phyloP scores from a whole-genome alignment of 2,329 filamentous ascomycete species.

The Colletotrichum noveboracense region DNA sequence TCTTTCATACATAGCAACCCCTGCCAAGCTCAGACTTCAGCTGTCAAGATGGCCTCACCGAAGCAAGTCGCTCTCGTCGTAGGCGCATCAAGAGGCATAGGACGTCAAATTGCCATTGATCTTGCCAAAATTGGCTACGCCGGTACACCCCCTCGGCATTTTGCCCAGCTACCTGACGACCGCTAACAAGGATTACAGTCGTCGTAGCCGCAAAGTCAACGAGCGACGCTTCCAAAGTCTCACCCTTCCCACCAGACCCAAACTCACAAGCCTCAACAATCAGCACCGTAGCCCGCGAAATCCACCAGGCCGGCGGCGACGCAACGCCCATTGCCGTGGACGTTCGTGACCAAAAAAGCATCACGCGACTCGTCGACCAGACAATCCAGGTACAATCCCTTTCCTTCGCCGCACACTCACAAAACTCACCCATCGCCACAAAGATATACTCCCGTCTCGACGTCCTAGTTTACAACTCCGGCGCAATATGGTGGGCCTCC shows the following conservation, averaged over 20 bases:
- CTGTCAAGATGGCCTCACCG: constrained; percentile 1
- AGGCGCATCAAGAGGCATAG: constrained; percentile 81
- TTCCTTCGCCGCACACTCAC: neutral
- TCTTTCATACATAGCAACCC: neutral
- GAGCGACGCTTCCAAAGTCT: constrained; percentile 61
- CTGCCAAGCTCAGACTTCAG: neutral
- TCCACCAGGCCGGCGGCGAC: constrained; percentile 65
- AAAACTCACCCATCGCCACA: neutral
- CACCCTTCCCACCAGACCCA: constrained; percentile 75
- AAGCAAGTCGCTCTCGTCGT: constrained; percentile 69
- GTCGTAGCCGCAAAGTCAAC: constrained; percentile 79
- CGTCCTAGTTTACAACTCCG: constrained; percentile 81
- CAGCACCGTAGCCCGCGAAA: constrained; percentile 79
- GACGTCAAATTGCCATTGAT: constrained; percentile 80
- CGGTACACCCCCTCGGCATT: constrained; percentile 50
- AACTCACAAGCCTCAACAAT: constrained; percentile 80
- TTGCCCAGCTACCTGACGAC: neutral
- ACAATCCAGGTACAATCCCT: constrained; percentile 49
- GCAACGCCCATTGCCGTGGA: constrained; percentile 74
- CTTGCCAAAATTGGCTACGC: constrained; percentile 73
- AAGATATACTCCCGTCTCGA: constrained; percentile 69
- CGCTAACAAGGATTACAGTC: constrained; percentile 49
- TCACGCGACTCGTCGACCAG: constrained; percentile 63
- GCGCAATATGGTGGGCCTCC: constrained; percentile 84
- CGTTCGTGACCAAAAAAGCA: constrained; percentile 66